Base-by-base conservation (phyloP, 495 filamentous ascomycete species). In the Cercophora newfieldiana region DNA sequence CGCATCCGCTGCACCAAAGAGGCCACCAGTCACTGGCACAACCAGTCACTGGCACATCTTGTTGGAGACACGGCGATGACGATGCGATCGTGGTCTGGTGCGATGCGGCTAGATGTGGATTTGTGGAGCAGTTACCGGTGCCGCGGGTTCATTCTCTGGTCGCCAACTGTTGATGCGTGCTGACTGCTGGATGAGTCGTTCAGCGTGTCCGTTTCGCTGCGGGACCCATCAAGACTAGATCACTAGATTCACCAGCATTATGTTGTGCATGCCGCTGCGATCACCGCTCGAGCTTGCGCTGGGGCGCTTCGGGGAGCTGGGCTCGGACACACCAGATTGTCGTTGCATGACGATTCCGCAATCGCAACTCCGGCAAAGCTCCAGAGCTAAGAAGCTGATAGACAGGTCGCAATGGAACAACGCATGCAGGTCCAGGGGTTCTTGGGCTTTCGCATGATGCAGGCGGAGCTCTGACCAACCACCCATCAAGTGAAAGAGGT, bases 361-460 rank as follows among this genome's bases (percentile, higher is more conserved):
- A 53, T 53, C 50, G 24, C 19, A 51, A 51, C 25, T 56, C 53
- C 53, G 53, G 53, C 48, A 53, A 53, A 26, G 21, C 24, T 21
- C 57, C 22, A 2, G 31, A 60, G 58, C 58, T 60, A 60, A 60
- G 26, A 60, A 60, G 29, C 48, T 59, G 59, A 59, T 59, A 47
- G 55, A 44, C 65, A 63, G 31, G 33, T 59, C 63, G 65, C 65
- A 67, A 59, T 18, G 29, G 21, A 31, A 44, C 57, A 62, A 22
- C 22, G 26, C 54, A 44, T 67, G 65, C 65, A 67, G 59, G 65
- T 67, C 59, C 65, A 67, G 60, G 65, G 65, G 47, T 67, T 51
- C 26, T 16, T 49, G 65, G 30, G 25, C 24, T 57, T 44, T 47
- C 19, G 58, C 59, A 67, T 67, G 22, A 67, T 67, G 65, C 65